Evolutionary conservation across 1,284 basidiomycete genomes (phyloP), one percentile per base, ranked within the genome.

Genomic region (Cryptococcus hybrid): DNA sequence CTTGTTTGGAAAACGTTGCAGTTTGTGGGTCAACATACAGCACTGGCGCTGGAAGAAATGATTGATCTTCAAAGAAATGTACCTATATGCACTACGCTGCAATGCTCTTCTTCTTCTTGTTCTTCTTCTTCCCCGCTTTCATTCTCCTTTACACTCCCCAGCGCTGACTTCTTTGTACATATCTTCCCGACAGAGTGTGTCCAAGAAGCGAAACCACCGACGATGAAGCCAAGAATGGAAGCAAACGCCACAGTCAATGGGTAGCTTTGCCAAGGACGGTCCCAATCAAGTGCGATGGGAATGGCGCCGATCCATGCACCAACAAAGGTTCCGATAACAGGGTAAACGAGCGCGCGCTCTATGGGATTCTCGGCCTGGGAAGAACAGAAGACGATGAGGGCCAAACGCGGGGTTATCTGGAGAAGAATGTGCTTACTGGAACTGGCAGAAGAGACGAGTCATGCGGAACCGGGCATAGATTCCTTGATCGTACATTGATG

Each of bases 261-360:
- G 84, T 87, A 92, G 9, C 86, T 83, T 86, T 96, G 93, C 92
- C 92, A 96, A 8, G 92, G 90, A 51, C 91, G 82, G 72, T 93
- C 92, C 93, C 93, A 97, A 76, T 97, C 93, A 7, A 97, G 84
- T 0, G 90, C 88, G 54, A 92, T 86, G 0, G 90, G 89, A 45
- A 92, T 81, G 2, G 84, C 85, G 13, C 91, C 91, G 6, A 84
- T 47, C 92, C 91, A 95, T 43, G 84, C 82, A 5, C 92, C 92
- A 11, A 87, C 30, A 18, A 88, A 64, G 1, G 88, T 80, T n/a
- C 90, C 90, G 15, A 87, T 67, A 3, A 84, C 82, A 8, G 93
- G 89, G 66, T 88, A 91, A n/a, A 91, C 83, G 24, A 94, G 73
- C 0, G 86, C 84, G 52, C 87, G 81, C 76, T 96, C 93, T 37